Evolutionary conservation across 768 basidiomycete species (phyloP), one percentile per base, ranked within the genome.

Genomic region (Psilocybe cyanescens): DNA sequence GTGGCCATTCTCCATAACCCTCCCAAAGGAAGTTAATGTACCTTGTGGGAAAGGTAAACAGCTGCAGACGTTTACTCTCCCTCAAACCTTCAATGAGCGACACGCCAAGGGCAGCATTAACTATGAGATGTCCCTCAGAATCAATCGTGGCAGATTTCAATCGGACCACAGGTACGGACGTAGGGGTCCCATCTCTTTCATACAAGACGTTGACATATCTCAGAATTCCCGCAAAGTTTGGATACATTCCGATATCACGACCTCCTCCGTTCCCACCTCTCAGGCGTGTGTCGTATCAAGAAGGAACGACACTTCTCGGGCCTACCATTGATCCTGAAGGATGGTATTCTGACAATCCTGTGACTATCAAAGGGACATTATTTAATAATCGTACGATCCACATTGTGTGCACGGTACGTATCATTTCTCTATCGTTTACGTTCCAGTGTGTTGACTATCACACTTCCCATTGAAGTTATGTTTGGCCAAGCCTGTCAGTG

Each of bases 271-370:
- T 76, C 33, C 75, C 77, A 7, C 49, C 65, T 28, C 70, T 76
- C 8, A 69, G 78, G 3, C 75, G 75, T 62, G 68, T 79, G 8
- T 74, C 76, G 7, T 78, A 79, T 64, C 72, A 71, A 58, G 74
- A 76, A 57, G 66, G 69, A 28, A 71, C 70, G 19, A 71, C 73
- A 9, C 65, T 79, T 3, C 68, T 75, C 17, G 76, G 76, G 12
- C 81, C 79, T 14, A 70, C 74, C 8, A 65, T 68, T 35, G 80
- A 81, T 65, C 75, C 76, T 29, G 75, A 76, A 14, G 79, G 80
- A 33, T 82, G 81, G 81, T 67, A 74, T 50, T 70, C 68, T n/a
- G 56, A 70, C 6, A 60, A 67, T 29, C 64, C 72, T 35, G 61
- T 73, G 16, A 68, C 60, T 33, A 61, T 78, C 6, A 58, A 64